A percentile compares a stretch with the other conserved stretches of the same genome.
These are phyloP conservation scores for Pleurotus salmoneostramineus DNA, from an alignment of 768 basidiomycete species.

Conservation along the genomic window DNA sequence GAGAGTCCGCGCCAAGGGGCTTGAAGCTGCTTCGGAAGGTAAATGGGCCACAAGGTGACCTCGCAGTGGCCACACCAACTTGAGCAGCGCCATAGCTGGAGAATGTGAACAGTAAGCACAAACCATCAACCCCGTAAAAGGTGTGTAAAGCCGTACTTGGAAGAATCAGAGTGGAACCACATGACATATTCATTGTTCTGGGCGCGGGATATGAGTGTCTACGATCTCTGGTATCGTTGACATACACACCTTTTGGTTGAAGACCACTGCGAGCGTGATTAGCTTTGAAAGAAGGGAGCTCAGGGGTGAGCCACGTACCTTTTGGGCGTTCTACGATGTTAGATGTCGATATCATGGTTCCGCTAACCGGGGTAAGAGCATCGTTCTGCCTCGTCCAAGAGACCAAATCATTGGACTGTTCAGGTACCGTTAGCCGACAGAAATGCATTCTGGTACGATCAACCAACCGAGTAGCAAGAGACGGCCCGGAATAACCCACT, in stretches of 20 bases:
- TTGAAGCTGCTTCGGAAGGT: slow-evolving; percentile 51
- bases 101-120: background rate
- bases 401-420: slow-evolving; percentile 44
- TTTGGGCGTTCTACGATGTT: slow-evolving; percentile 64
- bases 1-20: slow-evolving; percentile 54
- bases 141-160: slow-evolving; percentile 33
- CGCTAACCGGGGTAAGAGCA: slow-evolving; percentile 49
- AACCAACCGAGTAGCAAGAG: slow-evolving; percentile 49
- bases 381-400: slow-evolving; percentile 58
- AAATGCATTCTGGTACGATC: background rate
- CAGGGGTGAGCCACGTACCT: slow-evolving; percentile 26
- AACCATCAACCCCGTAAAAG: background rate
- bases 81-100: slow-evolving; percentile 58
- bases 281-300: background rate
- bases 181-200: slow-evolving; percentile 63
- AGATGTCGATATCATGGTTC: slow-evolving; percentile 52
- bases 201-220: background rate
- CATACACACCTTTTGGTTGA: slow-evolving; percentile 40
- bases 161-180: slow-evolving; percentile 69
- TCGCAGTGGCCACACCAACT: slow-evolving; percentile 59
- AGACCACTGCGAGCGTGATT: slow-evolving; percentile 34
- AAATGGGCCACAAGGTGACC: slow-evolving; percentile 58
- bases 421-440: background rate
- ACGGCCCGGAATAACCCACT: slow-evolving; percentile 53
- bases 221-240: background rate